Evolutionary conservation across 495 filamentous ascomycete species (phyloP), one percentile per base, ranked within the genome.

Genomic region (Pseudomonodictys pantanalensis): DNA sequence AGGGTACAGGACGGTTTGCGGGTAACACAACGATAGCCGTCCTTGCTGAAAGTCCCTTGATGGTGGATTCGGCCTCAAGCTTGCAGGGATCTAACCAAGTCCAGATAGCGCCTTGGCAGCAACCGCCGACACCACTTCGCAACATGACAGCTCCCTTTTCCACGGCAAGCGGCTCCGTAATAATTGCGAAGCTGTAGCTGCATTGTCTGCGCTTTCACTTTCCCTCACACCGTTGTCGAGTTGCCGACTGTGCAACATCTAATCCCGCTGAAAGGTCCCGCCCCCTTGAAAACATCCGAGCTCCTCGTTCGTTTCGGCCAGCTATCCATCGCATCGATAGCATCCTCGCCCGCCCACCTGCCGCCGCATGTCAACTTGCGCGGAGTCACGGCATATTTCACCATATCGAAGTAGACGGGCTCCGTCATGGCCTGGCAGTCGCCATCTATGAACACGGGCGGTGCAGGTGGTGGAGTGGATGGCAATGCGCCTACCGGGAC

Each of bases 401-500:
- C 46, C 38, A 48, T 26, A 48, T 41, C 6, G 53, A 48, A 44
- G 30, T 17, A 41, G 28, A 54, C 29, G 20, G 47, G 47, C 41
- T 43, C 38, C 17, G 33, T 54, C 51, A 71, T 71, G 69, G 64
- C 67, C 33, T 71, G 67, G 64, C 66, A 69, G 62, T 68, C 66
- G 55, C 69, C 64, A 29, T 69, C 57, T 47, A 69, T 71, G 69
- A 67, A 56, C 45, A 49, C 50, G 52, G 65, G 64, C 57, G 65
- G 64, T 17, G 60, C 42, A n/a, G 60, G 49, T 17, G 60, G 58
- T 24, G 68, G 66, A 60, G 60, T 53, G 42, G 66, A 68, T n/a
- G 54, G 58, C 24, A 41, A 47, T 47, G 65, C 55, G 9, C 56
- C 68, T 9, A 57, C 61, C 39, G 93, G 90, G 44, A 97, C 95